Conservation (phyloP, 1,284 basidiomycete genomes). For the Ustilago tritici region DNA sequence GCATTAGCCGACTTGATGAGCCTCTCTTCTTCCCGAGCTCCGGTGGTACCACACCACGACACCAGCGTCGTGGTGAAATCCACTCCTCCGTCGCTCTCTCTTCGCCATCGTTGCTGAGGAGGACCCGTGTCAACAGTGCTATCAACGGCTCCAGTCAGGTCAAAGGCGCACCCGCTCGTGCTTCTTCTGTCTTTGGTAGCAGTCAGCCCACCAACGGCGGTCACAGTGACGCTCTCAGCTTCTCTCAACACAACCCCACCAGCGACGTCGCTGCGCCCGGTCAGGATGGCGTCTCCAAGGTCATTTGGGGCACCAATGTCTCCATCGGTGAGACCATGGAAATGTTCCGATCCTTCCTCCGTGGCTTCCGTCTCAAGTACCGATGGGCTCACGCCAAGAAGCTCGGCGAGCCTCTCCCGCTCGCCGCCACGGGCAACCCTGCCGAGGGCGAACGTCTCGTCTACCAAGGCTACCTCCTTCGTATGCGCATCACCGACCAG, state of each 20-base stretch:
- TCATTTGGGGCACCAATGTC: constrained; percentile 95
- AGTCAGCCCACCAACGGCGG: constrained; percentile 76
- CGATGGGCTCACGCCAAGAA: constrained; percentile 81
- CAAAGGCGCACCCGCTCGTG: constrained; percentile 25
- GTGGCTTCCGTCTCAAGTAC: constrained; percentile 94
- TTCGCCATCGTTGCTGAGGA: constrained; percentile 55
- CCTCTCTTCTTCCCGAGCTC: constrained; percentile 68
- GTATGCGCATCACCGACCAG: constrained; percentile 86
- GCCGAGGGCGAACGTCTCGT: constrained; percentile 70
- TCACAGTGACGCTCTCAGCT: constrained; percentile 75
- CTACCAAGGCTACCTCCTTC: constrained; percentile 85
- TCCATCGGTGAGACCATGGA: constrained; percentile 90
- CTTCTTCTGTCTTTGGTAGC: constrained; percentile 84
- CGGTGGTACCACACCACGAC: constrained; percentile 59
- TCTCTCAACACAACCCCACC: constrained; percentile 57
- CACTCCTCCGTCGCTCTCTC: constrained; percentile 58
- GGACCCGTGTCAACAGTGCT: constrained; percentile 25
- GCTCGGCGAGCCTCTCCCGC: constrained; percentile 72
- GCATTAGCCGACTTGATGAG: constrained; percentile 47
- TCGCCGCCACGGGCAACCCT: constrained; percentile 38
- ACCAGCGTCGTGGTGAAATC: constrained; percentile 64
- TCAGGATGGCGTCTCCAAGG: constrained; percentile 78
- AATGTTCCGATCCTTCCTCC: constrained; percentile 87
- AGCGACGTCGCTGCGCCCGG: constrained; percentile 48
- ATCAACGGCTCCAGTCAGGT: constrained; percentile 15